phyloP scores from a whole-genome alignment of 2,329 filamentous ascomycete genomes.

The Herpotrichia juniperi region DNA sequence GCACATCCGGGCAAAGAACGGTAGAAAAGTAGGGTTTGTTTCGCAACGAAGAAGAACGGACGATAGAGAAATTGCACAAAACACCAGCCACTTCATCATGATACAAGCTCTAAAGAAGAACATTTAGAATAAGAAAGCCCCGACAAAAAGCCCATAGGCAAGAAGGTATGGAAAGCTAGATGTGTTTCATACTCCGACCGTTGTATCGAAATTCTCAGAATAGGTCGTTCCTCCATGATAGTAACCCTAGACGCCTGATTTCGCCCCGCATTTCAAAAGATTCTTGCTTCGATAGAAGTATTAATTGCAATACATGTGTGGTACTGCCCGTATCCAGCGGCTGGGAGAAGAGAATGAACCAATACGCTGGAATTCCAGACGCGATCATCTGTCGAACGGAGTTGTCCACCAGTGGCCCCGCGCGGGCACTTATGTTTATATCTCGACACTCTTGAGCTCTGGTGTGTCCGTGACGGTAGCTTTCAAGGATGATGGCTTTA shows the following conservation, averaged over 20 bases:
- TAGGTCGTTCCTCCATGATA: conserved; percentile 12
- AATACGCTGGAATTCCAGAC: neutral
- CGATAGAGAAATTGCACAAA: neutral
- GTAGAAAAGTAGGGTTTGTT: neutral
- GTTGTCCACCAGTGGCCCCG: neutral
- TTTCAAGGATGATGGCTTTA: conserved; percentile 32
- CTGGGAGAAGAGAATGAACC: conserved; percentile 21
- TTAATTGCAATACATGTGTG: conserved; percentile 14
- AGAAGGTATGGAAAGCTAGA: conserved; percentile 4
- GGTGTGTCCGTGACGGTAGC: conserved; percentile 33
- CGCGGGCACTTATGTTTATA: conserved; percentile 34
- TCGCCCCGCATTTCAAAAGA: conserved; percentile 18
- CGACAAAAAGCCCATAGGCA: neutral
- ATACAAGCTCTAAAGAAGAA: neutral
- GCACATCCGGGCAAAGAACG: neutral
- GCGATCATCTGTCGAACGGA: neutral
- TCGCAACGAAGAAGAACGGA: neutral
- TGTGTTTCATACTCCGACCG: conserved; percentile 14
- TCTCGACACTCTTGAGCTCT: conserved; percentile 58
- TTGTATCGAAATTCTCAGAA: conserved; percentile 21
- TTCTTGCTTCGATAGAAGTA: conserved; percentile 9
- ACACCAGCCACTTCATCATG: neutral
- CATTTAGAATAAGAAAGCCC: neutral
- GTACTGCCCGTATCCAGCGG: conserved; percentile 36
- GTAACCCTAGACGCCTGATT: conserved; percentile 23